A percentile compares a stretch with the other conserved stretches of the same genome.
These are phyloP conservation scores for Wilhelminamyces savonicus DNA, from an alignment of 805 yeast genomes.

Conservation along the genomic window DNA sequence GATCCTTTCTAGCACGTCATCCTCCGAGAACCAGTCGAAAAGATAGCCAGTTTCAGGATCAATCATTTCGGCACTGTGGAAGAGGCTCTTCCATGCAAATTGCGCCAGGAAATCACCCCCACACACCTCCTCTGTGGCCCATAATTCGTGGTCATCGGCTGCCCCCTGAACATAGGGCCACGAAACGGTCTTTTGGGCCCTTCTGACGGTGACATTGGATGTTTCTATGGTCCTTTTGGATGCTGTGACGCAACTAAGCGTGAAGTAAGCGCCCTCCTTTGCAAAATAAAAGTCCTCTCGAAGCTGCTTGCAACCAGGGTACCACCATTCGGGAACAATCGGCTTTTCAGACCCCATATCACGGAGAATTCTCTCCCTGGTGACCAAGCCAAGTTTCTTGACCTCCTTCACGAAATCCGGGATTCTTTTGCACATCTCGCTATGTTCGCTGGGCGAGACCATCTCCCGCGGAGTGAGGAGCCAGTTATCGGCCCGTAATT, in stretches of 20 bases:
- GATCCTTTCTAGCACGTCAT: slow-evolving; percentile 13
- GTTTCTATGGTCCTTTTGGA: slow-evolving; percentile 37
- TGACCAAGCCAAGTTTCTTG: slow-evolving; percentile 31
- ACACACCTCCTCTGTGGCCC: slow-evolving; percentile 42
- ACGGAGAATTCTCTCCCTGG: slow-evolving; percentile 20
- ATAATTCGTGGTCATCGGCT: slow-evolving; percentile 88
- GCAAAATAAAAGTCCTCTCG: slow-evolving; percentile 2
- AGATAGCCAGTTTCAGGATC: slow-evolving; percentile 16
- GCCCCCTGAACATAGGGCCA: slow-evolving; percentile 80
- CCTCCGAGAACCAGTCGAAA: slow-evolving; percentile 15
- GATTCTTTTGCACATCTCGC: slow-evolving; percentile 41
- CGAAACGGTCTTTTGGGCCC: slow-evolving; percentile 5
- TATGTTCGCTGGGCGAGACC: slow-evolving; percentile 52
- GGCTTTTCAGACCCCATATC: slow-evolving; percentile 36
- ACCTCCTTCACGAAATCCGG: slow-evolving; percentile 45
- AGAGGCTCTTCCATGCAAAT: slow-evolving; percentile 7
- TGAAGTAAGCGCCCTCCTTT: slow-evolving; percentile 10
- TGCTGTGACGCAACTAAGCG: slow-evolving; percentile 54
- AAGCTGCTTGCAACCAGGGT: slow-evolving; percentile 44
- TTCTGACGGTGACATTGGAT: slow-evolving; percentile 2
- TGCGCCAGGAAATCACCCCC: slow-evolving; percentile 50
- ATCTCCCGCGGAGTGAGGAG: slow-evolving; percentile 45
- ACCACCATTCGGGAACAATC: slow-evolving; percentile 63
- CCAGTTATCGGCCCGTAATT: too few relatives aligned
- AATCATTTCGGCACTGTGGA: slow-evolving; percentile 8